Percentiles rank a stretch among this genome's conserved stretches.
phyloP scores from a whole-genome alignment of 306 rosid species.

The Oemleria cerasiformis region DNA sequence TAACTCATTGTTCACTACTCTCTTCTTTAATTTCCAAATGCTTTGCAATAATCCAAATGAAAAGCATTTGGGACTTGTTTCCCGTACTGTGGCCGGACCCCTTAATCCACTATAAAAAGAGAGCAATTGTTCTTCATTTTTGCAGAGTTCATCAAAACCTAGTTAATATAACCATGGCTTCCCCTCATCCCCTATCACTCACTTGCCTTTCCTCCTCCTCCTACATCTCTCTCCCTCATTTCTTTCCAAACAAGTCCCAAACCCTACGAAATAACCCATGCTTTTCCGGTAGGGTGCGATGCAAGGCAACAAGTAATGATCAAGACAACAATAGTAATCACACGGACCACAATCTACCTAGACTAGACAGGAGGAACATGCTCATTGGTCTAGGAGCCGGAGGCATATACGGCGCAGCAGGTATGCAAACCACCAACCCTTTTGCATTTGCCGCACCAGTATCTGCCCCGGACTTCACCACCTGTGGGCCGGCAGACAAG shows the following conservation, averaged over 20 bases:
- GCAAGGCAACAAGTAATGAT: slow-evolving; percentile 16
- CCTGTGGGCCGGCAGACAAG: slow-evolving; percentile 49
- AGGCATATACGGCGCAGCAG: slow-evolving; percentile 47
- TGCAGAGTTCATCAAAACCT: no score
- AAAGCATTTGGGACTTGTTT: no score
- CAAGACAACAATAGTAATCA: background rate
- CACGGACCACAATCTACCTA: background rate
- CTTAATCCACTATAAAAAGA: no score
- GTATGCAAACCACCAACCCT: slow-evolving; percentile 32
- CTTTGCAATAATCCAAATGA: no score
- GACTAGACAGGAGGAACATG: slow-evolving; percentile 19
- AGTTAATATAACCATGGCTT: no score
- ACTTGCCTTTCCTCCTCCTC: background rate
- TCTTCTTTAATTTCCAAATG: no score
- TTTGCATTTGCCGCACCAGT: slow-evolving; percentile 56
- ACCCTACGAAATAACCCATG: background rate
- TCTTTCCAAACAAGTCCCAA: background rate
- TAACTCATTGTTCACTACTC: no score
- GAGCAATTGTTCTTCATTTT: no score
- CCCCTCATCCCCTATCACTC: no score
- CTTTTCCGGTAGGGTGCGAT: background rate
- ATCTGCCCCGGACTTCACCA: slow-evolving; percentile 39
- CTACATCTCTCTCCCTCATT: background rate
- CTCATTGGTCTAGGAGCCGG: slow-evolving; percentile 52
- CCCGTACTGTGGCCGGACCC: no score